These are phyloP conservation scores for Leccinum fibrillosum DNA, from an alignment of 768 basidiomycete species.

Conservation along the genomic window DNA sequence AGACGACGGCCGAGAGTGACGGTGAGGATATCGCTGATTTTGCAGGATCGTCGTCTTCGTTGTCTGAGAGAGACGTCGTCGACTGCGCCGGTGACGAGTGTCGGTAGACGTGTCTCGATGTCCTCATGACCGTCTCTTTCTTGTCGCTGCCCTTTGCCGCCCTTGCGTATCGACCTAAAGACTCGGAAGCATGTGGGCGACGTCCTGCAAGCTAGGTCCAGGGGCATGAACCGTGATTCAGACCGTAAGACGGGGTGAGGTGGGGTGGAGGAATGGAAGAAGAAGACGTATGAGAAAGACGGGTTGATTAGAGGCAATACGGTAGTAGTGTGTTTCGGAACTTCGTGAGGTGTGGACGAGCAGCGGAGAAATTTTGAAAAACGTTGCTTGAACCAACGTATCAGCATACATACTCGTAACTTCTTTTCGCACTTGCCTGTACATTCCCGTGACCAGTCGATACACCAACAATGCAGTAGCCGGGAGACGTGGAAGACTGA, in stretches of 20 bases:
- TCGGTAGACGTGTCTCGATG: slow-evolving; percentile 35
- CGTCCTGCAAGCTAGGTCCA: no score
- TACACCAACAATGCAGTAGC: slow-evolving; percentile 68
- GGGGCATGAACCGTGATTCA: no score
- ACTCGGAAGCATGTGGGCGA: no score
- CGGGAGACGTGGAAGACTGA: slow-evolving; percentile 54
- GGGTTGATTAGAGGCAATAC: no score
- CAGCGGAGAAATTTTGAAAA: no score
- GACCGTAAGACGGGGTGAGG: no score
- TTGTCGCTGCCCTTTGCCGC: neutral
- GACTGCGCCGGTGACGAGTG: slow-evolving; percentile 59
- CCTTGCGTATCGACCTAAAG: neutral
- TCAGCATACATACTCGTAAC: slow-evolving; percentile 3
- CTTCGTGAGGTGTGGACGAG: no score
- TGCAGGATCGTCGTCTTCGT: slow-evolving; percentile 62
- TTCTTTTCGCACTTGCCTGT: slow-evolving; percentile 18
- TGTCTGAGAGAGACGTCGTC: slow-evolving; percentile 75
- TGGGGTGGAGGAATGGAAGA: no score
- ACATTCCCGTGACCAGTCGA: slow-evolving; percentile 39
- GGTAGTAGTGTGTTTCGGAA: no score
- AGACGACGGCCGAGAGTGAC: slow-evolving; percentile 39
- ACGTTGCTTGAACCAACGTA: slow-evolving; percentile 32
- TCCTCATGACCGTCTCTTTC: slow-evolving; percentile 18
- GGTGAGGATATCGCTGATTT: slow-evolving; percentile 41
- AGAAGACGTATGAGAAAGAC: no score